Percentiles rank a stretch among this genome's conserved stretches.
These are phyloP conservation scores for Asterophora parasitica DNA, from an alignment of 768 basidiomycete species.

Conservation along the genomic window DNA sequence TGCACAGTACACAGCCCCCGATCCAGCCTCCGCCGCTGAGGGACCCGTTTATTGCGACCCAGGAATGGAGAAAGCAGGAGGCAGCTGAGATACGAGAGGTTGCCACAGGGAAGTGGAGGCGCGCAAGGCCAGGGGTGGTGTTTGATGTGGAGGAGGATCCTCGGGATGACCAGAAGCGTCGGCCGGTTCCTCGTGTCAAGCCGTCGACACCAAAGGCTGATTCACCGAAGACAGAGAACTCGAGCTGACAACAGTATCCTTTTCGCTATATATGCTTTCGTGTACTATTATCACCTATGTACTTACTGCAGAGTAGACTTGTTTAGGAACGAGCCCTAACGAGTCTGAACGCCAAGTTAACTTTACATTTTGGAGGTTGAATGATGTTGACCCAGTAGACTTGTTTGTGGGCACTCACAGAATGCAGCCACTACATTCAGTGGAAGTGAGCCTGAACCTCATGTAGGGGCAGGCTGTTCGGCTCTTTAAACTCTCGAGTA, in stretches of 20 bases:
- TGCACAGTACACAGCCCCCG: slow-evolving; percentile 43
- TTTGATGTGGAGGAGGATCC: slow-evolving; percentile 58
- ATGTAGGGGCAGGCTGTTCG: too few relatives aligned
- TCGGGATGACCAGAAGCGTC: slow-evolving; percentile 34
- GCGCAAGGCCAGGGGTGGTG: slow-evolving; percentile 60
- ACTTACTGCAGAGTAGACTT: too few relatives aligned
- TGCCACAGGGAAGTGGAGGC: slow-evolving; percentile 30
- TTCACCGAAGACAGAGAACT: too few relatives aligned
- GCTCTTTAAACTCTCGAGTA: too few relatives aligned
- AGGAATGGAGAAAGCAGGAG: slow-evolving; percentile 67
- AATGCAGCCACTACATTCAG: too few relatives aligned
- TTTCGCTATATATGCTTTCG: not conserved
- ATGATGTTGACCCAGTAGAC: too few relatives aligned
- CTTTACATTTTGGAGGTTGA: too few relatives aligned
- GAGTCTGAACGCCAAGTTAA: too few relatives aligned
- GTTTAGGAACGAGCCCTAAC: too few relatives aligned
- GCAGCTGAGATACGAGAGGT: slow-evolving; percentile 45
- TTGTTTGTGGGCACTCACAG: too few relatives aligned
- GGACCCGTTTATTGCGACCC: slow-evolving; percentile 59
- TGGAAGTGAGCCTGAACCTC: too few relatives aligned
- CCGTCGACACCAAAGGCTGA: slow-evolving; percentile 5
- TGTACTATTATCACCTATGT: too few relatives aligned
- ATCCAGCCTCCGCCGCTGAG: slow-evolving; percentile 55
- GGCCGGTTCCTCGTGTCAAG: slow-evolving; percentile 11
- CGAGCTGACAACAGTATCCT: slow-evolving; percentile 1